phyloP scores from a whole-genome alignment of 2,329 filamentous ascomycete species.

The Beauveria medogensis region DNA sequence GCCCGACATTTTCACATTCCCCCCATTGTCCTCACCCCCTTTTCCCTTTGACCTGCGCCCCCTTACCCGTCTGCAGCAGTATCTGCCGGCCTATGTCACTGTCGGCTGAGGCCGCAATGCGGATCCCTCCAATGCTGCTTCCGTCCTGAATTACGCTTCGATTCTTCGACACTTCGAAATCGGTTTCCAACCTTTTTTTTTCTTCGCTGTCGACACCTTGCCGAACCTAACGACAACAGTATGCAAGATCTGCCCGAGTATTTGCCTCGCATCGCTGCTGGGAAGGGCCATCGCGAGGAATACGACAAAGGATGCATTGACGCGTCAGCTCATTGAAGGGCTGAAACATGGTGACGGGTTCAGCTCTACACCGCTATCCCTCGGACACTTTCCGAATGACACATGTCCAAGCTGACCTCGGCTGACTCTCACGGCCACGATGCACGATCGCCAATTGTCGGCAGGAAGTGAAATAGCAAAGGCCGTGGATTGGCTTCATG shows the following conservation, averaged over 20 bases:
- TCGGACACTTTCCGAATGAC: neutral
- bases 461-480: neutral
- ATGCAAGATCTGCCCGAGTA: neutral
- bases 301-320: neutral
- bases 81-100: neutral
- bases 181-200: neutral
- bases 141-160: neutral
- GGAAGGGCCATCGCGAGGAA: neutral
- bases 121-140: neutral
- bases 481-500: neutral
- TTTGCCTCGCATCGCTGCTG: neutral
- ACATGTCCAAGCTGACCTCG: neutral
- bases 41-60: neutral
- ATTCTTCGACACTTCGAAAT: neutral
- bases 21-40: neutral
- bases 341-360: neutral
- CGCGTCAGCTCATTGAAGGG: neutral
- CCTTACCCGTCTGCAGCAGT: neutral
- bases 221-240: neutral
- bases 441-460: neutral
- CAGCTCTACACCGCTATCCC: neutral
- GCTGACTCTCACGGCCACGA: neutral
- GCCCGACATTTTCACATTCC: neutral
- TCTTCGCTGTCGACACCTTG: neutral
- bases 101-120: neutral